A percentile compares a stretch with the other conserved stretches of the same genome.
These are phyloP conservation scores for Durusdinium trenchii DNA, from an alignment of 73 alveolate genomes.

Conservation along the genomic window DNA sequence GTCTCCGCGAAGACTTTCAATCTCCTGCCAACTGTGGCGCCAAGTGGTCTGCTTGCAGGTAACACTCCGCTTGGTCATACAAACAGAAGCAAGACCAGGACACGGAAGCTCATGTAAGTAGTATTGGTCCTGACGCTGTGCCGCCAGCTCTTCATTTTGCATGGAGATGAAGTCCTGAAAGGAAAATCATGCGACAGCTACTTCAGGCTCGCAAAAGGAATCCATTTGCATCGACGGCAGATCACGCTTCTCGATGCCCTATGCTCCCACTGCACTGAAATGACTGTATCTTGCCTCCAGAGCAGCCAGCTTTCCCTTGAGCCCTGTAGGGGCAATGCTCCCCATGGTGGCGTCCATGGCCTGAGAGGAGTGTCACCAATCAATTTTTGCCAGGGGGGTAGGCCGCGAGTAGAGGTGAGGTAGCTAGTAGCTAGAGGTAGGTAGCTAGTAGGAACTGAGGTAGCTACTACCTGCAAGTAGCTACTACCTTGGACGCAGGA, in stretches of 20 bases:
- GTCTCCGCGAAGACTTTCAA: constrained; percentile 94
- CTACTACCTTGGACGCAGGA: no score
- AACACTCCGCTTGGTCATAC: not conserved
- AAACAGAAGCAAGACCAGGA: not conserved
- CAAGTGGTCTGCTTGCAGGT: not conserved
- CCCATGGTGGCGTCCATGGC: constrained; percentile 93
- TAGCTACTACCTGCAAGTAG: no score
- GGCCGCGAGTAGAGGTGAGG: no score
- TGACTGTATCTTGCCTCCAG: constrained; percentile 41
- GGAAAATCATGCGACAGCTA: not conserved
- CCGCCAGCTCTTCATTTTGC: constrained; percentile 94
- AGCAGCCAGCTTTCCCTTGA: constrained; percentile 94
- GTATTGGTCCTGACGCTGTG: constrained; percentile 77
- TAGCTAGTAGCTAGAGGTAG: no score
- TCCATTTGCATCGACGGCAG: not conserved
- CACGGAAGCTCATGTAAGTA: not conserved
- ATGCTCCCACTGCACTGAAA: no score
- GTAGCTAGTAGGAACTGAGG: no score
- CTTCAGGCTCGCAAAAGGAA: not conserved
- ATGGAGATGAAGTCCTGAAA: constrained; percentile 88
- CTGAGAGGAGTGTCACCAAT: no score
- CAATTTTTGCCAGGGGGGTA: no score
- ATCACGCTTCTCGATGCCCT: not conserved
- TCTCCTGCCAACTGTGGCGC: constrained; percentile 18
- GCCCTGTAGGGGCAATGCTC: constrained; percentile 95